Base-by-base conservation (phyloP, 352 stramenopile genomes). In the Phytopythium delawarense region DNA sequence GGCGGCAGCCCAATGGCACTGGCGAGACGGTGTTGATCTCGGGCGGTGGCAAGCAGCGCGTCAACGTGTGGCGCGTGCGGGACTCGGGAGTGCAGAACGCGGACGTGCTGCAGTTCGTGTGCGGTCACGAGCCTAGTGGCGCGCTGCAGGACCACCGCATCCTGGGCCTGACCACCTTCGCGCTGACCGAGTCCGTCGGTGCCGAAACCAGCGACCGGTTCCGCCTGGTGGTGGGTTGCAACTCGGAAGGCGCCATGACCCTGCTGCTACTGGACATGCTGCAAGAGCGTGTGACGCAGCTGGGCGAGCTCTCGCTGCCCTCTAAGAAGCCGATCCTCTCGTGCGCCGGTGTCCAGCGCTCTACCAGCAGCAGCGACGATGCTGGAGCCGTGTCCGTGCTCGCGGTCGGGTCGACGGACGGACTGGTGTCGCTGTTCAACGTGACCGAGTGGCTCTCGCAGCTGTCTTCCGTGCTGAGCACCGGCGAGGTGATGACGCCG, bases 291-390 rank as follows among this genome's bases (percentile, higher is more conserved):
- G 51, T 79, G 11, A 46, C 78, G 1, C 77, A 89, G 28, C 56
- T 92, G 25, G 84, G 82, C 4, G 68, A 87, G 52, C 87, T 75
- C 51, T 71, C 67, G 37, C 72, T 62, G 1, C 70, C 62, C 7
- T 93, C 81, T 7, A 80, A 84, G 64, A 96, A 96, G 50, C 87
- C 87, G 13, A 94, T 96, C 60, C 64, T 96, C 35, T 89, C 74
- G 16, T 94, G 84, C 32, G 72, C 72, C 15, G 68, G 72, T 6
- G 72, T 88, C 61, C 71, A 87, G 49, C 52, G 65, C 56, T 55
- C 49, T 20, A n/a, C 13, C 42, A 49, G 2, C 12, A 32, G 39
- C 15, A 40, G 50, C 4, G 56, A 18, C 3, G 37, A 18, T 7
- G 13, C 69, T 18, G 46, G 50, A n/a, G n/a, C 59, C 7, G 34